Percentiles rank a stretch among this genome's conserved stretches.
These are phyloP conservation scores for Dothistroma septosporum DNA, from an alignment of 2,329 filamentous ascomycete species.

Conservation along the genomic window DNA sequence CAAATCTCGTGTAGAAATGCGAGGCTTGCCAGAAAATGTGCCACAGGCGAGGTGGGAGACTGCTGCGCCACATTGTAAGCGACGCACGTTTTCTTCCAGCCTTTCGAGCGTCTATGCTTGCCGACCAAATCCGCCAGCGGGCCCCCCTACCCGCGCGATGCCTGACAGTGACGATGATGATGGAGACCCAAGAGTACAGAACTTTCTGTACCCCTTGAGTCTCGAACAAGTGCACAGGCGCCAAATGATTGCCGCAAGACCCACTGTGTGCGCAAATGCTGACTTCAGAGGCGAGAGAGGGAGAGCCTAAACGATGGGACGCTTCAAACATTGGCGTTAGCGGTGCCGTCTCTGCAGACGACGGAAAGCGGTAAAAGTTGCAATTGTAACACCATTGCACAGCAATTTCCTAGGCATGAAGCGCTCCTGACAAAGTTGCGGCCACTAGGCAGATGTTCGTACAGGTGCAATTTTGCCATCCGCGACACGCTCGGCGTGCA, in stretches of 20 bases:
- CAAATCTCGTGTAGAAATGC: not conserved
- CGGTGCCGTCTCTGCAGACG: not conserved
- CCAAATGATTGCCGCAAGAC: conserved; percentile 1
- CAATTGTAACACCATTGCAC: not conserved
- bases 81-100: conserved; percentile 2
- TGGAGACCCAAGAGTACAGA: not conserved
- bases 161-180: conserved; percentile 1
- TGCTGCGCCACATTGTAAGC: conserved; percentile 9
- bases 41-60: conserved; percentile 1
- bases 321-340: not conserved
- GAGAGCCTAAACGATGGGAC: not conserved
- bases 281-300: no score
- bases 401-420: not conserved
- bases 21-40: conserved; percentile 1
- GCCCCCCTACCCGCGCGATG: not conserved
- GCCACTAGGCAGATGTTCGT: not conserved
- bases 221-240: not conserved
- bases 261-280: not conserved
- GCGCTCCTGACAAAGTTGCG: not conserved
- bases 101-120: not conserved
- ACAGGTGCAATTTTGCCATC: not conserved
- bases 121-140: not conserved
- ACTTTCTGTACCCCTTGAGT: not conserved
- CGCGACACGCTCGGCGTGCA: not conserved
- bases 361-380: not conserved